Base-by-base conservation (phyloP, 2,329 filamentous ascomycete species). In the Aspergillus brasiliensis region DNA sequence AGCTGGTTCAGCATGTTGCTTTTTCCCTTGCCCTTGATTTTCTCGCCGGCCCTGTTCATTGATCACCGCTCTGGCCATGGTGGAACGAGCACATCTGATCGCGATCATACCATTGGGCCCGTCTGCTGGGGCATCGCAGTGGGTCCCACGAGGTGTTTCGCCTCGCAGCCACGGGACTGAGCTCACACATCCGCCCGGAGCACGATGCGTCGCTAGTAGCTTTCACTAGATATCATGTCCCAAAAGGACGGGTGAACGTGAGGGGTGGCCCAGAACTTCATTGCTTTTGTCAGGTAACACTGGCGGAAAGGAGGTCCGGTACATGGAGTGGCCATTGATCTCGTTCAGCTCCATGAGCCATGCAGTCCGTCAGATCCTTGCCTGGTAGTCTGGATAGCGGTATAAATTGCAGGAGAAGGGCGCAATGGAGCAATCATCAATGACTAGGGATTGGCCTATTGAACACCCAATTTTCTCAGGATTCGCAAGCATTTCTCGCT, bases 221-320 rank as follows among this genome's bases (percentile, higher is more conserved):
- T 28, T 49, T 28, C 25, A 49, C 46, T 27, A 34, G 11, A 34
- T 5, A 49, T 49, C 27, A 27, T 27, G 46, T 49, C 27, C 46
- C 46, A 49, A 49, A 49, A 49, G 46, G 46, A 49, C n/a, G 46
- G 46, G 46, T 31, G 46, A 49, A 49, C 46, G 25, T 49, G 46
- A 49, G 46, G 46, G 25, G 46, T 19, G 46, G 46, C 8, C 31
- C 25, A 49, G 46, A 31, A 31, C 25, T 11, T n/a, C 8, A 15
- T 49, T 49, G 46, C 46, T 49, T 49, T 49, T 49, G 21, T 23
- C 23, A 27, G n/a, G 25, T 49, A 17, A 28, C 25, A 27, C 15
- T 17, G 46, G n/a, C 17, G 46, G 25, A 28, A 15, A 23, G 4
- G 23, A 25, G 44, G 25, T 2, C 25, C 46, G 17, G 17, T 27